phyloP scores from a whole-genome alignment of 2,329 filamentous ascomycete genomes.

The Penicillium sclerotiorum region DNA sequence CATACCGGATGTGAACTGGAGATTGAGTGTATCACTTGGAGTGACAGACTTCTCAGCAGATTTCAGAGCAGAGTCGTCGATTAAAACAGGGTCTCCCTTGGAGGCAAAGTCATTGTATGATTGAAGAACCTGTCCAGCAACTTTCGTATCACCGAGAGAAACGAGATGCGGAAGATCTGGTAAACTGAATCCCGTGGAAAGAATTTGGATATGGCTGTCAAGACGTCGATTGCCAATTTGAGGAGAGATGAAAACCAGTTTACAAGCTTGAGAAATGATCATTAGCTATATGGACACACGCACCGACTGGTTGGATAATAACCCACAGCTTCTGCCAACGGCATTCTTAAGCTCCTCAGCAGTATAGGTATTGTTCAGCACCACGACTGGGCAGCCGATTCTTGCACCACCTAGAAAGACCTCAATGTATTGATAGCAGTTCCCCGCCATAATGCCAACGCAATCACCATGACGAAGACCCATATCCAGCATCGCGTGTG shows the following conservation, averaged over 20 bases:
- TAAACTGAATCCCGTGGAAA: slow-evolving; percentile 12
- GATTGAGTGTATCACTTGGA: slow-evolving; percentile 67
- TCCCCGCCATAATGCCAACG: slow-evolving; percentile 69
- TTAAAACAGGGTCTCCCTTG: neutral
- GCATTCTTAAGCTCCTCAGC: slow-evolving; percentile 26
- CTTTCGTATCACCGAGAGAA: slow-evolving; percentile 1
- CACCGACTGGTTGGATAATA: neutral
- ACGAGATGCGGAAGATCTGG: slow-evolving; percentile 20
- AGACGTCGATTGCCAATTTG: slow-evolving; percentile 24
- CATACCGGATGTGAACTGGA: slow-evolving; percentile 63
- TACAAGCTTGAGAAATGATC: slow-evolving; percentile 22
- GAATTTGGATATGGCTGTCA: slow-evolving; percentile 19
- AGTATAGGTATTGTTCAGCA: slow-evolving; percentile 38
- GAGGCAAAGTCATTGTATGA: neutral
- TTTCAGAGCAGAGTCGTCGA: neutral
- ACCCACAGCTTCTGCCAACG: slow-evolving; percentile 22
- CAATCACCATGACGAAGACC: slow-evolving; percentile 68
- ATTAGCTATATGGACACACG: neutral
- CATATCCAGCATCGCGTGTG: slow-evolving; percentile 64
- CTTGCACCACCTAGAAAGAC: slow-evolving; percentile 55
- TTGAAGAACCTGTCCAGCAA: neutral
- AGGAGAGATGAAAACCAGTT: slow-evolving; percentile 28
- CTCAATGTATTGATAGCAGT: slow-evolving; percentile 57
- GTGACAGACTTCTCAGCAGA: slow-evolving; percentile 53
- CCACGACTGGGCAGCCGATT: slow-evolving; percentile 35